These are phyloP conservation scores for Vachellia pachyceras DNA, from an alignment of 306 rosid species.

Conservation along the genomic window DNA sequence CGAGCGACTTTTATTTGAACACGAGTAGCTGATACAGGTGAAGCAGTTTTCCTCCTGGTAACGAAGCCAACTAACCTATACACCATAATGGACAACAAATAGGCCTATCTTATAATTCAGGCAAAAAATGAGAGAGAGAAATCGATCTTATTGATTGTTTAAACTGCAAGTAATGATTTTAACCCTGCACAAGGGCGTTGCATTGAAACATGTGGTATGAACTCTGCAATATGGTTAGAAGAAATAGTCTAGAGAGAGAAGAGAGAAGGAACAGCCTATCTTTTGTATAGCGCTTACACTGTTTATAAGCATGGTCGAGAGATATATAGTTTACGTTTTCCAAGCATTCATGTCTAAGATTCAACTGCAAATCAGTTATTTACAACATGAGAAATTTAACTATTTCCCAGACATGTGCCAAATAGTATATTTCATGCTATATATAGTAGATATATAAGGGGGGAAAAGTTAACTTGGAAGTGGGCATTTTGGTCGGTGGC, in stretches of 20 bases:
- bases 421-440: too few relatives aligned
- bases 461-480: neutral
- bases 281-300: too few relatives aligned
- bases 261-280: too few relatives aligned
- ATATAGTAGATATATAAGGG: neutral
- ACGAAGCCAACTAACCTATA: too few relatives aligned
- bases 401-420: neutral
- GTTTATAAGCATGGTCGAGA: neutral
- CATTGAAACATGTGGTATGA: neutral
- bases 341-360: neutral
- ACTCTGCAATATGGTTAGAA: too few relatives aligned
- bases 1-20: neutral
- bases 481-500: neutral
- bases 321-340: neutral
- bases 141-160: neutral
- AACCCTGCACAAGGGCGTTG: neutral
- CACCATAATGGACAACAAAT: too few relatives aligned
- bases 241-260: too few relatives aligned
- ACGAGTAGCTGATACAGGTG: neutral
- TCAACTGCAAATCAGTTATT: neutral
- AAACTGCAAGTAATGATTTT: neutral
- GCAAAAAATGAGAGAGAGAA: neutral
- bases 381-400: neutral
- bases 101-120: neutral
- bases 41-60: too few relatives aligned